Evolutionary conservation across 2,329 filamentous ascomycete genomes (phyloP), one percentile per base, ranked within the genome.

Genomic region (Fusarium devonianum): DNA sequence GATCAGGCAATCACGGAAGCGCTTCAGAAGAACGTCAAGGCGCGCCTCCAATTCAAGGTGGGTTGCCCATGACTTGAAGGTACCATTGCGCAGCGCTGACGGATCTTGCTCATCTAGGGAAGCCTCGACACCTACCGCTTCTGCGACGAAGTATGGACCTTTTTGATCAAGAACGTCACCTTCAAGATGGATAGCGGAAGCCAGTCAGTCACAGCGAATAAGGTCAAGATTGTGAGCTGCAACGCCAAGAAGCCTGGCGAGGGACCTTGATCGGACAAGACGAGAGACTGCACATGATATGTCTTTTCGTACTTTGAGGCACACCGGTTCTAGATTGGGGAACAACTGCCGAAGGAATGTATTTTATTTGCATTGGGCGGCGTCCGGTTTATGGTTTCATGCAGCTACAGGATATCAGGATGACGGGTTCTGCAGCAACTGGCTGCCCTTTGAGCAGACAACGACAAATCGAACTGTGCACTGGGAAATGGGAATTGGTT

Each of bases 121-220:
- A 94, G 95, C 69, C 86, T 99, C 57, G 92, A 97, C 71, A 97
- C 94, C 12, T 99, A 99, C 78, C 89, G 94, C 64, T 99, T 99
- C 82, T 99, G 94, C 78, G 94, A 99, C 75, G 94, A 99, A 77
- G 94, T 99, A 50, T 99, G 94, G 94, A 99, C 94, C 2, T 99
- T 99, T 73, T 83, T 99, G 49, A 96, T 99, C 75, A 97, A 97
- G 75, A 94, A 97, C 62, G 92, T 97, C 46, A 92, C 87, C n/a
- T 97, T 99, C 78, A 99, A 99, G 77, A 88, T 97, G 77, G 93
- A 97, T 65, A 90, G 88, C 41, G 81, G 81, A 62, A 84, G 83
- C 47, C 83, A 86, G 53, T 83, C 84, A 1, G 85, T 97, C 11
- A 77, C 83, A 26, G 92, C 92, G 14, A 93, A 97, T 69, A 93